Conservation (phyloP, 306 rosid genomes). For the Sicyos baderoa region DNA sequence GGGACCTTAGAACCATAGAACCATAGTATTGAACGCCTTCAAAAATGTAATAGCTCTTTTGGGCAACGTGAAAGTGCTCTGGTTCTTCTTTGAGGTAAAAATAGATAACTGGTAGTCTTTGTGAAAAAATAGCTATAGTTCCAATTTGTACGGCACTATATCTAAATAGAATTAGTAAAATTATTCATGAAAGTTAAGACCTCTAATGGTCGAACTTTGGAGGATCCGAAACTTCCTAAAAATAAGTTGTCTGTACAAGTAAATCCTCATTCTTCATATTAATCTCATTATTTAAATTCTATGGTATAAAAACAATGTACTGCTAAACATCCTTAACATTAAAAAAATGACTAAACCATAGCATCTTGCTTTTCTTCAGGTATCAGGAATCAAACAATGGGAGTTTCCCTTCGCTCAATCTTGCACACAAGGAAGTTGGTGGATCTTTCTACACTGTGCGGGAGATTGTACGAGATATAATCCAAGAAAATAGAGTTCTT, state of each 20-base stretch:
- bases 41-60: background rate
- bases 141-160: background rate
- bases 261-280: background rate
- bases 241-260: background rate
- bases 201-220: background rate
- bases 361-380: too few species aligned
- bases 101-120: background rate
- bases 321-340: background rate
- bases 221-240: background rate
- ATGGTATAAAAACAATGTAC: background rate
- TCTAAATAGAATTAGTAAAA: background rate
- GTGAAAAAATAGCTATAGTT: background rate
- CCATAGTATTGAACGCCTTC: background rate
- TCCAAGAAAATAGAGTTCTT: constrained; percentile 87
- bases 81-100: background rate
- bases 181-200: background rate
- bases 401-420: constrained; percentile 79
- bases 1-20: too few species aligned
- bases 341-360: background rate
- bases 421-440: constrained; percentile 95
- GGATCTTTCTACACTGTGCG: constrained; percentile 98
- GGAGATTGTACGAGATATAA: constrained; percentile 89
- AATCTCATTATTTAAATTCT: background rate
- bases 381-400: constrained; percentile 54
- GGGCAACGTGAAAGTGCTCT: background rate